Evolutionary conservation across 2,329 filamentous ascomycete species (phyloP), one percentile per base, ranked within the genome.

Genomic region (Trichoderma simmonsii): DNA sequence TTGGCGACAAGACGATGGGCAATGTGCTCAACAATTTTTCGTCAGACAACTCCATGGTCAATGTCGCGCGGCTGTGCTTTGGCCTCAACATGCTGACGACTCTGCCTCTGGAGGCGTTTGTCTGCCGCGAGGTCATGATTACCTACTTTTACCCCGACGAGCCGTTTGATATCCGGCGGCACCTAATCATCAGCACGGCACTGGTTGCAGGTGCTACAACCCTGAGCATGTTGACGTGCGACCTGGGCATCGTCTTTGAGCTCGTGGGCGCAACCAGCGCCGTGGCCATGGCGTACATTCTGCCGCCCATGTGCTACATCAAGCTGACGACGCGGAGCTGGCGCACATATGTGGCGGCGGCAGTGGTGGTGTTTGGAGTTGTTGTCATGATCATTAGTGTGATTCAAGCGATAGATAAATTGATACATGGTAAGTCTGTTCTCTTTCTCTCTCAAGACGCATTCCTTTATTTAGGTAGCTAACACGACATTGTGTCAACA

Each of bases 1-100:
- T 99, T 79, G 95, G 96, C 74, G 93, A 95, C 82, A 90, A 91
- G 78, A 99, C 96, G 4, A 86, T 94, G 76, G 96, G 96, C 79
- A 99, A 99, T 81, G 94, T 99, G 67, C 90, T 99, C 77, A 99
- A 99, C 86, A 99, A 99, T 84, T 98, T 99, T 79, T 93, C 95
- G 2, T 86, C 90, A 24, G 90, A 97, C 82, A 98, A 97, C 82
- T 87, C 91, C 76, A 92, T 98, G 89, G 94, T 98, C 79, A 98
- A 98, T 82, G 87, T 99, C 72, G 96, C 96, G 26, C 92, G 96
- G 68, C 87, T 99, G 65, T 98, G 94, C 83, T 98, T 99, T 79
- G 96, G 96, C 2, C 88, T 99, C 75, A 99, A 99, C 86, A 99
- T 99, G 96, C 90, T 99, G 77, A 98, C 96, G 15, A 98, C 96